Conservation (phyloP, 2,329 filamentous ascomycete species). For the Emergomyces pasteurianus region DNA sequence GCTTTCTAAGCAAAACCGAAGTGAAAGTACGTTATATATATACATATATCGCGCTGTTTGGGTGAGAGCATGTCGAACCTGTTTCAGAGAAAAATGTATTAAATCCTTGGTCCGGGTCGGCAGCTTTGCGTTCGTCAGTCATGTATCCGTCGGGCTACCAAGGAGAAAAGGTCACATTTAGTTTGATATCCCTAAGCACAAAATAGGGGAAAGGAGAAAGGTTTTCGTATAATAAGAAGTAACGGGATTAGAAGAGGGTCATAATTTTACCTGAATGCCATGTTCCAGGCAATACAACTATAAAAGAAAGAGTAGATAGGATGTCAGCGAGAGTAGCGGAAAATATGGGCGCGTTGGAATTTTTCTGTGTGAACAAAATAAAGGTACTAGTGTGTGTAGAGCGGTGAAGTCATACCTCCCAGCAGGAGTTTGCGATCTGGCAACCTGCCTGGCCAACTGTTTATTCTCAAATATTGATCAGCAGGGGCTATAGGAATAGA, state of each 20-base stretch:
- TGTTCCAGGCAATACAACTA: conserved; percentile 99
- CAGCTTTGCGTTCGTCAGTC: conserved; percentile 92
- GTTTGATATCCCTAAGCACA: background rate
- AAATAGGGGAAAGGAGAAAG: background rate
- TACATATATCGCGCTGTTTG: background rate
- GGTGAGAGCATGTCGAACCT: conserved; percentile 46
- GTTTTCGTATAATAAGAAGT: background rate
- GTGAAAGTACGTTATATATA: background rate
- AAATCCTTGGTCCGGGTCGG: conserved; percentile 91
- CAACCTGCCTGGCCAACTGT: conserved; percentile 99
- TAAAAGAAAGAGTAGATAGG: conserved; percentile 10
- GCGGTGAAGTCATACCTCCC: conserved; percentile 68
- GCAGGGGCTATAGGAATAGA: conserved; percentile 18
- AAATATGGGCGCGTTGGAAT: background rate
- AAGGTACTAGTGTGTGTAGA: background rate
- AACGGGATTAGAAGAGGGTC: background rate
- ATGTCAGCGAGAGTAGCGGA: background rate
- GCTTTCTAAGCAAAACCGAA: conserved; percentile 8
- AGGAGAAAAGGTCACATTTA: conserved; percentile 8
- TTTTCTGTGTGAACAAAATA: background rate
- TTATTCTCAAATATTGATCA: conserved; percentile 19
- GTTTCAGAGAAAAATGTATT: conserved; percentile 99
- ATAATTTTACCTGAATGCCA: conserved; percentile 71
- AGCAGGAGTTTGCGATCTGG: conserved; percentile 99
- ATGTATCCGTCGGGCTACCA: conserved; percentile 90